Base-by-base conservation (phyloP, 768 basidiomycete species). In the Boletus fagicola region DNA sequence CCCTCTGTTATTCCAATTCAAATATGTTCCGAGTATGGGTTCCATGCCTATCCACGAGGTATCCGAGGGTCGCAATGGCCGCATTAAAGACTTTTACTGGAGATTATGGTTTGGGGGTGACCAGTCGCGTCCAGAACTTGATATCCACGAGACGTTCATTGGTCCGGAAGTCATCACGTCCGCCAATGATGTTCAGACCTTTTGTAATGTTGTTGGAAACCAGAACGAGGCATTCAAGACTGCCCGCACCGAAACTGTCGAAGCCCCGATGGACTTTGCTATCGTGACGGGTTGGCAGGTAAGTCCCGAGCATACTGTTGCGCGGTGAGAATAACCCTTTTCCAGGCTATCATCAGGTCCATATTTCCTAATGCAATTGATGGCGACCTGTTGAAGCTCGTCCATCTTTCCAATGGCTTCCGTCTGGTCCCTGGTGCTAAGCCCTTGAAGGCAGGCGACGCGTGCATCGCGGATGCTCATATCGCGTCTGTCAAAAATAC, bases 231-330 rank as follows among this genome's bases (percentile, higher is more conserved):
- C 83, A 1, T 99, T 96, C 82, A 93, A 95, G 81, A 78, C 81
- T 13, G 83, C 79, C 4, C 82, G 93, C 55, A 86, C 79, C 48
- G 78, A 79, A 24, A 72, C 66, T 45, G 83, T 93, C 44, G 84
- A 90, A 66, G 94, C 96, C 2, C 97, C 97, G 0, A 96, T 99
- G 92, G 96, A 98, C 76, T 98, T 97, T 65, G 93, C 95, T 26
- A 99, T 99, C 67, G 96, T 98, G 50, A 88, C 94, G 40, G 95
- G 96, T 46, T 99, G 97, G 97, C 87, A 96, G 88, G 94, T 94
- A 70, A 58, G 88, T 74, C 51, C 40, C 24, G 30, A 43, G 30
- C 54, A 26, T 38, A 24, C 1, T 47, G 18, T 54, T 42, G 15
- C 26, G 18, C 36, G 10, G 30, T 38, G 22, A n/a, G 54, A 35